Evolutionary conservation across 2,329 filamentous ascomycete genomes (phyloP).

Genomic region (Cercospora brassicicola): DNA sequence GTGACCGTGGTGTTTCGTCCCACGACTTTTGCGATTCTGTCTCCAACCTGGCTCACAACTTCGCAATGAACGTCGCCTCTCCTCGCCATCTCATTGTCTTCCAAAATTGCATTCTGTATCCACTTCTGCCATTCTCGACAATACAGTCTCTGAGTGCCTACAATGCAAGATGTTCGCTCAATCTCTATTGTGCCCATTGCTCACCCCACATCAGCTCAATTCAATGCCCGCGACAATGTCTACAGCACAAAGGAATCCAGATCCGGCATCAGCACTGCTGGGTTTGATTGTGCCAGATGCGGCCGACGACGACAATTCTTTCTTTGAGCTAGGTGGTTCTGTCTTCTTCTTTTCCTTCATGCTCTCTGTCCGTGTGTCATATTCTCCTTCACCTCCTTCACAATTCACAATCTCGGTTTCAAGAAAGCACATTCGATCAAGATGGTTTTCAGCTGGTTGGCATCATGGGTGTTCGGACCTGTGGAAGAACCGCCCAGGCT

Average conservation of each 20-base stretch:
- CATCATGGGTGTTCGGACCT: neutral
- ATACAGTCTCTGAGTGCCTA: neutral
- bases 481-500: neutral
- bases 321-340: neutral
- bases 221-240: neutral
- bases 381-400: neutral
- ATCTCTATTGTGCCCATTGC: neutral
- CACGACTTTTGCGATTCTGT: neutral
- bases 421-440: neutral
- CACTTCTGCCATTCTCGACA: neutral
- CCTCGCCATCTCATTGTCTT: neutral
- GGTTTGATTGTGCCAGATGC: constrained; percentile 2
- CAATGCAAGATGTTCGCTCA: neutral
- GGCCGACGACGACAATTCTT: neutral
- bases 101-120: neutral
- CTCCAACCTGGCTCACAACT: neutral
- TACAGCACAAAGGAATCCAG: neutral
- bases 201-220: neutral
- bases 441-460: neutral
- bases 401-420: neutral
- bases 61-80: neutral
- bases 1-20: neutral
- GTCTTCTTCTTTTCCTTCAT: neutral
- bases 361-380: neutral
- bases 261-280: neutral